Conservation (phyloP, 257 asterid genomes). For the Penstemon newberryi region DNA sequence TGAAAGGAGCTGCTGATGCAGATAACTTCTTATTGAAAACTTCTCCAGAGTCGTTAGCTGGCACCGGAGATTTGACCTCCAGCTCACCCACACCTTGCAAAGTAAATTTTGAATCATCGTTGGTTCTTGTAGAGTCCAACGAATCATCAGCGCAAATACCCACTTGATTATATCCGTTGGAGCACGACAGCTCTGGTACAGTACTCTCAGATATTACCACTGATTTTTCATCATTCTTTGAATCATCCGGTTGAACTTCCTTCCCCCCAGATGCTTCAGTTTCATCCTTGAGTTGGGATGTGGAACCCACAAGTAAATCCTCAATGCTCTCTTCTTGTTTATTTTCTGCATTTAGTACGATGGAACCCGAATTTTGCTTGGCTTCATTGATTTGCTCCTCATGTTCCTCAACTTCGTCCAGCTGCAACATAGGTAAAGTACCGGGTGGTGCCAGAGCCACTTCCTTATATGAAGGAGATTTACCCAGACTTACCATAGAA, state of each 20-base stretch:
- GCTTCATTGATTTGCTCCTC: slow-evolving; percentile 45
- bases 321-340: slow-evolving; percentile 38
- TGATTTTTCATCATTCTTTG: slow-evolving; percentile 34
- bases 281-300: slow-evolving; percentile 42
- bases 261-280: slow-evolving; percentile 38
- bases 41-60: slow-evolving; percentile 58
- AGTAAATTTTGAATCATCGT: slow-evolving; percentile 34
- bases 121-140: slow-evolving; percentile 29
- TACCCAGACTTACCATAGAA: slow-evolving; percentile 79
- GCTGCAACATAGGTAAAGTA: slow-evolving; percentile 73
- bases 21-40: slow-evolving; percentile 73
- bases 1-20: slow-evolving; percentile 96
- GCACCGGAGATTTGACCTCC: slow-evolving; percentile 38
- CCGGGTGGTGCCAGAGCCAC: slow-evolving; percentile 99
- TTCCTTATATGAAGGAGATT: slow-evolving; percentile 95
- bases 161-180: slow-evolving; percentile 37
- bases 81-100: slow-evolving; percentile 50
- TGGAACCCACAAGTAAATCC: slow-evolving; percentile 34
- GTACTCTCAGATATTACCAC: slow-evolving; percentile 35
- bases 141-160: slow-evolving; percentile 40
- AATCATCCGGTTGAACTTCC: slow-evolving; percentile 36
- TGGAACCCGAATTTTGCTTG: slow-evolving; percentile 31
- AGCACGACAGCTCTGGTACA: slow-evolving; percentile 34
- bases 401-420: slow-evolving; percentile 37
- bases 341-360: slow-evolving; percentile 37